Evolutionary conservation across 2,329 filamentous ascomycete genomes (phyloP).

Genomic region (Leptographium radiaticola): DNA sequence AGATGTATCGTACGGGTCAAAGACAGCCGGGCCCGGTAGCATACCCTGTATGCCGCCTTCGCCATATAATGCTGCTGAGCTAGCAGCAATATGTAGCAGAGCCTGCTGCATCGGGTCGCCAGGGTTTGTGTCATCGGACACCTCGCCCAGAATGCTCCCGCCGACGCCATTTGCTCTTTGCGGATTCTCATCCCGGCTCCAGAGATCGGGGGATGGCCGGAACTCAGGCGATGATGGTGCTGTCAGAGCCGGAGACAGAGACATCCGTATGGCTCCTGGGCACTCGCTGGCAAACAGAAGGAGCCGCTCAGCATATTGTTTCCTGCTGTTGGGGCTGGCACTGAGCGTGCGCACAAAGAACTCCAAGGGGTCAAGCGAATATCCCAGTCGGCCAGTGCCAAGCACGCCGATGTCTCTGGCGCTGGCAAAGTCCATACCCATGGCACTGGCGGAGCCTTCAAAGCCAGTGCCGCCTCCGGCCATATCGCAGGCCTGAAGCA

Average conservation of each 20-base stretch:
- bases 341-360: constrained; percentile 31
- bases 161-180: not conserved
- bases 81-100: not conserved
- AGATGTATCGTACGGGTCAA: not conserved
- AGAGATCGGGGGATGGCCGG: not conserved
- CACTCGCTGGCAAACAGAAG: constrained; percentile 27
- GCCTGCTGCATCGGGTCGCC: not conserved
- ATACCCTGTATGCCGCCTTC: not conserved
- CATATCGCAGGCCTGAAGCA: constrained; percentile 24
- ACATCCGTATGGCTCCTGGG: constrained; percentile 22
- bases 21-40: not conserved
- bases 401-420: constrained; percentile 20
- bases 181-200: not conserved
- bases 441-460: constrained; percentile 10
- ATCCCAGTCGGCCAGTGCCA: constrained; percentile 18
- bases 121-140: not conserved
- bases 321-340: constrained; percentile 28
- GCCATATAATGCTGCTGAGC: not conserved
- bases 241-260: constrained; percentile 19
- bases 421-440: constrained; percentile 19
- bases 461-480: constrained; percentile 8
- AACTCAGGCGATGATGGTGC: constrained; percentile 8
- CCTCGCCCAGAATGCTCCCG: constrained; percentile 8
- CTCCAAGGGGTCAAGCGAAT: constrained; percentile 26
- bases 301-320: constrained; percentile 28